Evolutionary conservation across 2,329 filamentous ascomycete genomes (phyloP), one percentile per base, ranked within the genome.

Genomic region (Monosporascus ibericus): DNA sequence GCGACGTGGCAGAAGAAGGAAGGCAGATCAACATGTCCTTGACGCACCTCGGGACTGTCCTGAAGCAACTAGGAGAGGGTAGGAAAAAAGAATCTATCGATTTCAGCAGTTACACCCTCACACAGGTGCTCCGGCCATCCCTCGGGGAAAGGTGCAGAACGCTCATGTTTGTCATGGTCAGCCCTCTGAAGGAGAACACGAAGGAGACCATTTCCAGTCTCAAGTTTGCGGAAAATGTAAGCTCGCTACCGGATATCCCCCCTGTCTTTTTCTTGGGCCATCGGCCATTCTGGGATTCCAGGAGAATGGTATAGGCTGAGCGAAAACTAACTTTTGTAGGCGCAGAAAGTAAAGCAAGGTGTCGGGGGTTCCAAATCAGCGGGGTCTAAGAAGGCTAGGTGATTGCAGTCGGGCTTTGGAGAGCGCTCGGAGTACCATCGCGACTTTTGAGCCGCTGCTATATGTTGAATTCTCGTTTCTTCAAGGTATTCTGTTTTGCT

Each of bases 161-260:
- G 1, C 85, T 99, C 63, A 99, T 99, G 94, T 96, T 99, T 69
- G 90, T 97, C 68, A 97, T 97, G 92, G 88, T 96, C 52, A 94
- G 88, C 61, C 94, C 94, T 36, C 75, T 97, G 54, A 89, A 95
- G 73, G 88, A 85, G 6, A 94, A 97, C 73, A 76, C 96, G 58
- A 88, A 87, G 64, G 94, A 99, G 77, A 96, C 92, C 3, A 76
- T 96, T 67, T 96, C 92, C 44, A 96, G 91, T 77, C 77, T 99
- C 70, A 87, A 94, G 65, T 99, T 99, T 71, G 94, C 94, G 17
- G 95, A 90, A 36, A 97, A 96, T 80, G 91, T 91, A 70, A 66
- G 74, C 65, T 48, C 6, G 8, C 30, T 14, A 18, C n/a, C 30
- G 4, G 6, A 20, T 25, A 17, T 34, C 20, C 44, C 14, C 14